phyloP scores from a whole-genome alignment of 2,329 filamentous ascomycete species.

The Bipolaris oryzae region DNA sequence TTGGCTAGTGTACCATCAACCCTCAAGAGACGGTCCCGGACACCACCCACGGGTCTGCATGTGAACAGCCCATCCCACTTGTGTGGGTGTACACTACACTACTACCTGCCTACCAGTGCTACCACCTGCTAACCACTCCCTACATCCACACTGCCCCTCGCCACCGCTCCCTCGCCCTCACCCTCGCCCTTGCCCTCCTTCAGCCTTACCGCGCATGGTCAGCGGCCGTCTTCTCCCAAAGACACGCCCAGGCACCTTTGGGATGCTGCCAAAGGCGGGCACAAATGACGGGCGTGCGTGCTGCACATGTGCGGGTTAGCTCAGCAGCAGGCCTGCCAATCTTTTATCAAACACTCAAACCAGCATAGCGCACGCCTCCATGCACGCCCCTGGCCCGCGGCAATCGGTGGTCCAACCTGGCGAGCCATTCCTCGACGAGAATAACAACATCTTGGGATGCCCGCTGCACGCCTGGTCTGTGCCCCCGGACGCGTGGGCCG shows the following conservation, averaged over 20 bases:
- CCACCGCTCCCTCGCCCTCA: neutral
- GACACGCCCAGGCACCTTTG: constrained; percentile 9
- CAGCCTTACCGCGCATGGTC: constrained; percentile 21
- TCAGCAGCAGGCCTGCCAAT: constrained; percentile 22
- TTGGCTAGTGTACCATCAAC: neutral
- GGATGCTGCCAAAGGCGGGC: constrained; percentile 17
- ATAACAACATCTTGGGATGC: constrained; percentile 39
- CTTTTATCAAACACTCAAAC: constrained; percentile 43
- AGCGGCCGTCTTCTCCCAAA: constrained; percentile 14
- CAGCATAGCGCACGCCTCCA: constrained; percentile 32
- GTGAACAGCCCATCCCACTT: neutral
- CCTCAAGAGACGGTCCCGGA: neutral
- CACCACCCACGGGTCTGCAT: neutral
- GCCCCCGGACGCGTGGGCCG: constrained; percentile 36
- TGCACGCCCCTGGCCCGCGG: constrained; percentile 30
- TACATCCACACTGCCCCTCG: neutral
- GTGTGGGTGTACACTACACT: neutral
- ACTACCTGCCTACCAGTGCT: neutral
- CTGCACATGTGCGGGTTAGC: constrained; percentile 24
- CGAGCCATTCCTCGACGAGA: constrained; percentile 41
- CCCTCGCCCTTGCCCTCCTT: too few species aligned
- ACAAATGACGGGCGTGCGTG: constrained; percentile 29
- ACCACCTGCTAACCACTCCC: neutral
- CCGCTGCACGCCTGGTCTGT: constrained; percentile 31
- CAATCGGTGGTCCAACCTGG: constrained; percentile 30